Evolutionary conservation across 2,329 filamentous ascomycete species (phyloP).

Genomic region (Fusarium hostae): DNA sequence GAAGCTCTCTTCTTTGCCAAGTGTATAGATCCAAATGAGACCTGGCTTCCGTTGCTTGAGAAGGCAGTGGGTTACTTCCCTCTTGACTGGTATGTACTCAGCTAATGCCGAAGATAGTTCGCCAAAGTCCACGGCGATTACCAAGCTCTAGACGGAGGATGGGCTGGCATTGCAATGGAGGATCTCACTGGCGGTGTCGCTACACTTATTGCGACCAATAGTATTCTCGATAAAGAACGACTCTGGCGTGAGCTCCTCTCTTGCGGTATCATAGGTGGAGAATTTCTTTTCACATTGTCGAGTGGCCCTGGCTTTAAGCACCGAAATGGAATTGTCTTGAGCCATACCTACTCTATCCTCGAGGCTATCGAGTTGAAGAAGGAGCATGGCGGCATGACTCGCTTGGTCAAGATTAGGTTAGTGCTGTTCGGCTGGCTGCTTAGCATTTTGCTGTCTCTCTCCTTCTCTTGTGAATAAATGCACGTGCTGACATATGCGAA

Average conservation of each 20-base stretch:
- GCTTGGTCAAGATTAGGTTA: conserved; percentile 59
- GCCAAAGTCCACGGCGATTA: conserved; percentile 82
- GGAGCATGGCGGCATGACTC: conserved; percentile 52
- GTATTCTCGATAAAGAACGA: conserved; percentile 72
- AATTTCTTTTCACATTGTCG: conserved; percentile 68
- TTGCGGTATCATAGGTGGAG: conserved; percentile 72
- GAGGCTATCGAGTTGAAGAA: conserved; percentile 57
- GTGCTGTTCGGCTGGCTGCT: background rate
- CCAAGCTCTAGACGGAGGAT: conserved; percentile 73
- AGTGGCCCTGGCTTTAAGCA: conserved; percentile 40
- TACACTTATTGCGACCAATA: conserved; percentile 64
- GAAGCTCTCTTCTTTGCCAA: conserved; percentile 76
- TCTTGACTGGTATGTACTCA: background rate
- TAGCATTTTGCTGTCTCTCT: background rate
- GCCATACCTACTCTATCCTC: conserved; percentile 64
- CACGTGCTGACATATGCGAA: conserved; percentile 43
- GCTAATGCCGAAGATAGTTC: conserved; percentile 53
- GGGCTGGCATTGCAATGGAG: conserved; percentile 65
- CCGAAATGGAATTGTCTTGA: conserved; percentile 55
- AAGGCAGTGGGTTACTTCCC: conserved; percentile 62
- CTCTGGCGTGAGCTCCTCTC: conserved; percentile 77
- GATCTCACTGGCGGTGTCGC: conserved; percentile 67
- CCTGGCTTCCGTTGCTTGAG: conserved; percentile 78
- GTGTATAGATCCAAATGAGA: conserved; percentile 77
- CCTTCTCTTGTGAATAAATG: background rate